Evolutionary conservation across 331 rosid species (phyloP).

Genomic region (Telfairia occidentalis): DNA sequence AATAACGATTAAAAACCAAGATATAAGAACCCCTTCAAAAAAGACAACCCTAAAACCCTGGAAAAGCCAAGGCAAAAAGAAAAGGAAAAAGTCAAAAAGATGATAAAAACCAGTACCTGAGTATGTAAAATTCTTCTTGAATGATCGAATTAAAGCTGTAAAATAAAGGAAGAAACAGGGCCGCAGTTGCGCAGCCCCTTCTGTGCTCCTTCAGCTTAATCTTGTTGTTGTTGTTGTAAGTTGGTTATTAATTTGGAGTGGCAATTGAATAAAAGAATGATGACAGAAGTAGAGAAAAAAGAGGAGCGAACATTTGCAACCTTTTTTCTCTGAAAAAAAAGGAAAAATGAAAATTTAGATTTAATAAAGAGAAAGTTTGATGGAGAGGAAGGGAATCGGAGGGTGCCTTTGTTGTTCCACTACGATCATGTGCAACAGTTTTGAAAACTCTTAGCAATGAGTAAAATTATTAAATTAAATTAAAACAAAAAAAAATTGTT

Average conservation of each 20-base stretch:
- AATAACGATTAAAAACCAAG: background rate
- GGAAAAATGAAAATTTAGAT: background rate
- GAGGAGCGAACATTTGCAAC: conserved; percentile 23
- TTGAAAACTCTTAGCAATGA: conserved; percentile 20
- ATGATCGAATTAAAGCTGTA: conserved; percentile 29
- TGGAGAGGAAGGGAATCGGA: conserved; percentile 16
- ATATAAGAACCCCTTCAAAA: background rate
- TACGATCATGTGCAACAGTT: conserved; percentile 29
- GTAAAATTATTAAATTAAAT: background rate
- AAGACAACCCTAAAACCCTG: conserved; percentile 28
- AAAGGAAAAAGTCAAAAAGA: conserved; percentile 2
- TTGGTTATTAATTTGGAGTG: conserved; percentile 16
- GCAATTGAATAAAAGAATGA: conserved; percentile 16
- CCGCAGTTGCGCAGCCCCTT: background rate
- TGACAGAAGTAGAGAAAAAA: conserved; percentile 16
- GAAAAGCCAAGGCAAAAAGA: background rate
- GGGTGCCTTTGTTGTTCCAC: conserved; percentile 21
- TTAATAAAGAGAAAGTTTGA: conserved; percentile 12
- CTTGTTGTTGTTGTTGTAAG: background rate
- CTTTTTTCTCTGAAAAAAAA: background rate
- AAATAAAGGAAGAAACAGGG: background rate
- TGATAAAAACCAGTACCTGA: conserved; percentile 21
- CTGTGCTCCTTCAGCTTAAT: background rate
- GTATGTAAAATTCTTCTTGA: conserved; percentile 25
- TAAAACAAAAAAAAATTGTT: background rate